Base-by-base conservation (phyloP, 441 rosid genomes). In the Pelargonium cotyledonis region DNA sequence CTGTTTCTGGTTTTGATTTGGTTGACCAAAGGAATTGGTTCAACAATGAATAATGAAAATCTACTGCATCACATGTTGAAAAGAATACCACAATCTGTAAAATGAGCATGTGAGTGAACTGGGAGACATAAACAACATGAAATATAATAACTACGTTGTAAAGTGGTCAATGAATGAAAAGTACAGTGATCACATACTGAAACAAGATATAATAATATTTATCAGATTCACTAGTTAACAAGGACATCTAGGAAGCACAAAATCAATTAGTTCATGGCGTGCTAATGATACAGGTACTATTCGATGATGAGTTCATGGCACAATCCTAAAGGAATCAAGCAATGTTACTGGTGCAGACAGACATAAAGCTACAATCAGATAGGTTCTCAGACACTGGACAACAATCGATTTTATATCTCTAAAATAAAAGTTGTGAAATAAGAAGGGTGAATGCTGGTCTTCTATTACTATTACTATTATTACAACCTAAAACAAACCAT, bases 11-110 rank as follows among this genome's bases (percentile, higher is more conserved):
- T 68, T 83, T 81, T 8, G 83, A 78, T 60, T 75, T 74, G 47
- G 87, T 83, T 70, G 90, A 85, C 88, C 87, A 86, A 75, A 71
- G 83, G 84, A 91, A 89, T 71, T 82, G 86, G 76, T 79, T 87
- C 67, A 94, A 72, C 78, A 94, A 84, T 23, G 82, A 81, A 81
- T 85, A 80, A 80, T 91, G 99, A 82, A 89, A 94, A 84, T 91
- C 97, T 60, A 95, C 99, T 16, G 96, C 94, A 84, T 83, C 97
- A 75, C 97, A 91, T 69, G 99, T 95, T 35, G 99, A 95, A 75
- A 95, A 94, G 92, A 95, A 91, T 47, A 95, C 90, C 66, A 95
- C 97, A 79, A 95, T 78, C 99, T 95, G 86, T 60, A 65, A 75
- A 78, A 78, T 35, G 16, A 75, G 66, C 19, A 70, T 51, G 66